These are phyloP conservation scores for Polychytrium aggregatum DNA, from an alignment of 192 early-diverging fungal genomes.

Conservation along the genomic window DNA sequence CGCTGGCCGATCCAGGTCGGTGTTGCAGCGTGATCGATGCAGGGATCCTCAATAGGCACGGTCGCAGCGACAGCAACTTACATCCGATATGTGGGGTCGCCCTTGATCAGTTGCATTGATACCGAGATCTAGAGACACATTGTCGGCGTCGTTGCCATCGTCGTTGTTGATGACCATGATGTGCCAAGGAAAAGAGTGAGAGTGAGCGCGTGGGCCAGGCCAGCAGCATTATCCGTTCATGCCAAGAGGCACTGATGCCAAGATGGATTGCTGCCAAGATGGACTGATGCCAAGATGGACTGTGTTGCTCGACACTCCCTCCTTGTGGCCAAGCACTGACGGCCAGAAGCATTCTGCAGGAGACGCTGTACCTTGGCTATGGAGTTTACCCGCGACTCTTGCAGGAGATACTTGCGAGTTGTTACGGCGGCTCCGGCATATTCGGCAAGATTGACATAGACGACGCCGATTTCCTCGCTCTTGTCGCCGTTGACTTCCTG, in stretches of 20 bases:
- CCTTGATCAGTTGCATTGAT: slow-evolving; percentile 18
- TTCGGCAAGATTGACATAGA: slow-evolving; percentile 71
- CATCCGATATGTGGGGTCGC: no score
- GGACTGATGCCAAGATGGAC: no score
- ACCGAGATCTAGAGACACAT: slow-evolving; percentile 5
- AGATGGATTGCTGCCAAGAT: not conserved
- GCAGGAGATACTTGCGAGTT: slow-evolving; percentile 33
- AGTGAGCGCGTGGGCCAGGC: no score
- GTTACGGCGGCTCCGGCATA: slow-evolving; percentile 50
- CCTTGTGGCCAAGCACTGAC: not conserved
- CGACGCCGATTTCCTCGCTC: slow-evolving; percentile 49
- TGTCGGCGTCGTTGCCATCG: no score
- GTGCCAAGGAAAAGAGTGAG: no score
- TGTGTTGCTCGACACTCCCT: not conserved
- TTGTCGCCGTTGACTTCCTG: slow-evolving; percentile 56
- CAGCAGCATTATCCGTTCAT: no score
- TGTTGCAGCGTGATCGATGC: not conserved
- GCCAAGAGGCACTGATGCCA: not conserved
- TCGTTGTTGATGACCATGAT: not conserved
- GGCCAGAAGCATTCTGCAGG: not conserved
- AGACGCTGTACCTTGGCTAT: slow-evolving; percentile 6
- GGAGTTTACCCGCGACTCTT: slow-evolving; percentile 22
- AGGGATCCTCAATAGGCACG: not conserved
- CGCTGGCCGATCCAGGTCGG: not conserved
- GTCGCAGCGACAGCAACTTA: not conserved